Evolutionary conservation across 2,329 filamentous ascomycete species (phyloP), one percentile per base, ranked within the genome.

Genomic region (Magnaporthiopsis incrustans): DNA sequence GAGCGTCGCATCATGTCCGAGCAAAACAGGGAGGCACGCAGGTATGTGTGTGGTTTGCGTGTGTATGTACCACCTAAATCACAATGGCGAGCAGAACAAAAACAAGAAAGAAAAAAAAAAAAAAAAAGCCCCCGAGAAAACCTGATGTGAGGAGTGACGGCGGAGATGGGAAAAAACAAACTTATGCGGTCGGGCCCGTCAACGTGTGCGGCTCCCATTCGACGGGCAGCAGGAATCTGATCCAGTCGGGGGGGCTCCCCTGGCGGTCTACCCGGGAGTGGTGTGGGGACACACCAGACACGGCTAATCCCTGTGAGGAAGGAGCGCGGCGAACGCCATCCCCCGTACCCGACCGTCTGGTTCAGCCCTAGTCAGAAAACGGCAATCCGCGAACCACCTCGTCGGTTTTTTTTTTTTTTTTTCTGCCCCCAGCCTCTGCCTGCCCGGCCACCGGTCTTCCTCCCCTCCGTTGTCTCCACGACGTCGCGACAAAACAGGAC

Each of bases 141-240:
- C 33, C 33, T 33, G 32, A 4, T 33, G 4, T 33, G 10, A 33
- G 32, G 10, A 33, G 32, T 4, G 32, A 18, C 18, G 38, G 38
- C 3, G 22, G 4, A 50, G 44, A 7, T 6, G 8, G 14, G 22
- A 18, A 50, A 7, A n/a, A 10, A n/a, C 8, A 12, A 12, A 35
- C 33, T 12, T 35, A 10, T 50, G 44, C 44, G 44, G 44, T 50
- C 44, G 44, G 44, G 5, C 58, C 22, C 58, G 58, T 32, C 58
- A 22, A 60, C 58, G 58, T 60, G 58, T 60, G 58, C 26, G 58
- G 58, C 58, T 60, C 58, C 58, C 58, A 60, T 60, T 60, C 58
- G 58, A 60, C n/a, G n/a, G n/a, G n/a, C 58, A 60, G 30, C 33
- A 22, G 14, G 4, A 14, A 25, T 22, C 18, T 25, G 14, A 11